Conservation (phyloP, 768 basidiomycete genomes). For the Xerocomellus intermedius region DNA sequence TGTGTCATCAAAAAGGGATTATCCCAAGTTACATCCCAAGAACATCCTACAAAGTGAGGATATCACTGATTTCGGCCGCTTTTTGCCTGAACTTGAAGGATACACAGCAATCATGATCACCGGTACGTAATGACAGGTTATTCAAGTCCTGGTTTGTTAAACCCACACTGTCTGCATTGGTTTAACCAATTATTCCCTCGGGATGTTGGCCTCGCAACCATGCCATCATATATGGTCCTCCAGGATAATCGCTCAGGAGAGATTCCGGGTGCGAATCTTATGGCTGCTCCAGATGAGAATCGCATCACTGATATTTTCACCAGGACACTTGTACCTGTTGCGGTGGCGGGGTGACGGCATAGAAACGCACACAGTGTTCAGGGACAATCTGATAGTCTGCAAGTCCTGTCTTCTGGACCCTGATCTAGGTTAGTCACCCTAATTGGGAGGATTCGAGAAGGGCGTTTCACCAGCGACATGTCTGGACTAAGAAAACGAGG, state of each 20-base stretch:
- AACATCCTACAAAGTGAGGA: not conserved
- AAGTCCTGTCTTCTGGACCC: not conserved
- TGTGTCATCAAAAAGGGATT: not conserved
- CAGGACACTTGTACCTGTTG: too few species aligned
- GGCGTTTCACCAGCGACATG: too few species aligned
- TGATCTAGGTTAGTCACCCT: too few species aligned
- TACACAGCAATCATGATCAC: not conserved
- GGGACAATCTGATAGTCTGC: not conserved
- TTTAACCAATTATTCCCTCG: not conserved
- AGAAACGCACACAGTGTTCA: not conserved
- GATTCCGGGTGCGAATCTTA: not conserved
- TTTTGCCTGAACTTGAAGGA: too few species aligned
- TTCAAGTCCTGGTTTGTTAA: not conserved
- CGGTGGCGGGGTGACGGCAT: too few species aligned
- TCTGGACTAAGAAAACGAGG: too few species aligned
- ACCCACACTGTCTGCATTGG: not conserved
- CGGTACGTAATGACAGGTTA: not conserved
- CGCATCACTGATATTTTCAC: too few species aligned
- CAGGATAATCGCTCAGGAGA: not conserved
- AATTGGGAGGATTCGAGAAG: too few species aligned
- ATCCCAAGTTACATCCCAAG: too few species aligned
- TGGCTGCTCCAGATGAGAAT: not conserved
- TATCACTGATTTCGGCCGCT: not conserved
- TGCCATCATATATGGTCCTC: not conserved
- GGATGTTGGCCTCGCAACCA: not conserved